Base-by-base conservation (phyloP, 1,139 yeast genomes). In the Geotrichum histeridarum region DNA sequence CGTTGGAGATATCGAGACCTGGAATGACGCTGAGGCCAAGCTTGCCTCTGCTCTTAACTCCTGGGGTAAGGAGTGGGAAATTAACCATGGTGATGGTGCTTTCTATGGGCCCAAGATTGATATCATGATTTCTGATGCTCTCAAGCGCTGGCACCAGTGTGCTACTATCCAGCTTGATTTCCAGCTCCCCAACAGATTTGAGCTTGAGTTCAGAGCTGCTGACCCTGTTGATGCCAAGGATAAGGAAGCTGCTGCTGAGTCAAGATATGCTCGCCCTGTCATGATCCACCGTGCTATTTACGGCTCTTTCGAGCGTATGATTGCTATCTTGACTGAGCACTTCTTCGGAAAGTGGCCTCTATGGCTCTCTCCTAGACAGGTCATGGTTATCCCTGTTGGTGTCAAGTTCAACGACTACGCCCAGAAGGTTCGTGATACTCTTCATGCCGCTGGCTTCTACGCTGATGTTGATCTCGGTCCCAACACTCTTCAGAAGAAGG, bases 61-160 rank as follows among this genome's bases (percentile, higher is more conserved):
- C 41, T 90, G 90, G 77, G 83, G 87, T 60, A 90, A 88, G 60
- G 77, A 81, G 57, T 93, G 98, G 98, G 87, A 84, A 67, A 73
- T 91, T 63, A 89, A 91, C 73, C 91, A 89, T 57, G 97, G 95
- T 67, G 98, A 93, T 70, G 99, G 99, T 71, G 99, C 99, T 42
- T 93, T 93, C 77, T 93, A 93, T 72, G 99, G 99, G 58, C 99
- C 99, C 65, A 93, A 93, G 80, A 93, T 93, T 68, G 99, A 93
- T 75, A 85, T 93, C 65, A 82, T 85, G 82, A 84, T 93, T 67
- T 82, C 90, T 61, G 99, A 93, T 71, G 94, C 95, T 41, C 81
- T 87, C 70, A 83, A 82, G 65, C 86, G 96, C 78, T 88, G 94
- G 87, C 94, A 88, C 77, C 99, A 93, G 77, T 90, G 96, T 74